Base-by-base conservation (phyloP, 805 yeast species). In the Komagataella ulmi region DNA sequence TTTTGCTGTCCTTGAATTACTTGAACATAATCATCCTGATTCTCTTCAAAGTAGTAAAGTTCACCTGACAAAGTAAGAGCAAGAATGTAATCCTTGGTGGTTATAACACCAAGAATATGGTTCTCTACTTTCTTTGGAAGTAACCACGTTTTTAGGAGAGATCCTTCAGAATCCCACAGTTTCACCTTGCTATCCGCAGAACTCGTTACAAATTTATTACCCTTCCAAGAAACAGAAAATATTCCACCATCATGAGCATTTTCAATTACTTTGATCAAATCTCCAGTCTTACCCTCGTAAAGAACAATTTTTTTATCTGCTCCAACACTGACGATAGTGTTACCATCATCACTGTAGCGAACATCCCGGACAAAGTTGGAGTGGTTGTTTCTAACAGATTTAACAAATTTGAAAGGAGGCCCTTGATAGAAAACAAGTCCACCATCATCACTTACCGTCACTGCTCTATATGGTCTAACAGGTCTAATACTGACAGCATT, bases 261-360 rank as follows among this genome's bases (percentile, higher is more conserved):
- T 3, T 76, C 78, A 24, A 81, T 62, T 58, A 74, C 77, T 51
- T 74, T 73, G 17, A 82, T 51, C 56, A 75, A 78, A 50, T 86
- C 96, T 45, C 97, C 97, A 5, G 86, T 77, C 57, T 83, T 81
- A 19, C 97, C 97, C 55, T 91, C 95, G 65, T 88, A 93, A 7
- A 90, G 64, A 40, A 77, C 85, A 52, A 88, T 78, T 49, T 73
- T 68, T 56, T 95, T 78, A 66, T 93, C 98, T 30, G 91, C 79
- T 19, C 97, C 96, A 3, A 84, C 96, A 59, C 88, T 79, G 7
- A 83, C 83, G 10, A 87, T 74, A 62, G 69, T 74, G 51, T 76
- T 75, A 19, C 97, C 98, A 59, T 82, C 84, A 19, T 90, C 88
- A 3, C 95, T 81, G 63, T 82, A 93, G 57, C 79, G 76, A 7